phyloP scores from a whole-genome alignment of 371 early-diverging fungal genomes.

The Rhizopus stolonifer region DNA sequence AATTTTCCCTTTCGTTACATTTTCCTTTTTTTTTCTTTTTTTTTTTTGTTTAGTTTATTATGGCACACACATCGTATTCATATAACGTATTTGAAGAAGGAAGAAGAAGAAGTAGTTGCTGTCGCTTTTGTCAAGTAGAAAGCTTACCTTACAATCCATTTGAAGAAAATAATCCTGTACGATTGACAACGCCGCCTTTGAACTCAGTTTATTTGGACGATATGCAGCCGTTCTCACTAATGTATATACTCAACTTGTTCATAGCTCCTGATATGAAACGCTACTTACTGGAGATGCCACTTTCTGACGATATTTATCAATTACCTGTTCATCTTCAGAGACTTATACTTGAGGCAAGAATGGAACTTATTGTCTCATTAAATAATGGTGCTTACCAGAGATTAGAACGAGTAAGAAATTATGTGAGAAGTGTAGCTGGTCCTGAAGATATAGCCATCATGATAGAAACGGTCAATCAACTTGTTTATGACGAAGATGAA shows the following conservation, averaged over 20 bases:
- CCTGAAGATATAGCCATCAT: conserved; percentile 13
- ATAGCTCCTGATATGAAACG: conserved; percentile 33
- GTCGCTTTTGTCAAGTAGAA: conserved; percentile 3
- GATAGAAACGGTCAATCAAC: conserved; percentile 10
- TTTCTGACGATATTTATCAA: conserved; percentile 36
- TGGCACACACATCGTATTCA: background rate
- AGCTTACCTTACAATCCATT: background rate
- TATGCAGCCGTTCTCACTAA: conserved; percentile 17
- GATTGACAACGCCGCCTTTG: conserved; percentile 12
- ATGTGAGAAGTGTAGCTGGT: conserved; percentile 9
- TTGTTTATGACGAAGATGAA: conserved; percentile 21
- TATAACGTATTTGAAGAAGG: background rate
- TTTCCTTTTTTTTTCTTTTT: background rate
- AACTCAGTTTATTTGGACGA: conserved; percentile 15
- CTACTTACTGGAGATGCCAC: conserved; percentile 27
- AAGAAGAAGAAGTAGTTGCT: conserved; percentile 11
- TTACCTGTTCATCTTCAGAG: conserved; percentile 38
- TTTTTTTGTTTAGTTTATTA: too few relatives aligned
- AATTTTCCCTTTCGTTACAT: too few relatives aligned
- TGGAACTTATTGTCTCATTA: conserved; percentile 23
- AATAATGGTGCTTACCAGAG: conserved; percentile 18
- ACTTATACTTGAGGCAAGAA: conserved; percentile 36
- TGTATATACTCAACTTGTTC: conserved; percentile 35
- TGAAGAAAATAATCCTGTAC: background rate
- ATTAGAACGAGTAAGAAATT: conserved; percentile 20